These are phyloP conservation scores for Zea luxurians DNA, from an alignment of 176 grass and related monocot species.

Conservation along the genomic window DNA sequence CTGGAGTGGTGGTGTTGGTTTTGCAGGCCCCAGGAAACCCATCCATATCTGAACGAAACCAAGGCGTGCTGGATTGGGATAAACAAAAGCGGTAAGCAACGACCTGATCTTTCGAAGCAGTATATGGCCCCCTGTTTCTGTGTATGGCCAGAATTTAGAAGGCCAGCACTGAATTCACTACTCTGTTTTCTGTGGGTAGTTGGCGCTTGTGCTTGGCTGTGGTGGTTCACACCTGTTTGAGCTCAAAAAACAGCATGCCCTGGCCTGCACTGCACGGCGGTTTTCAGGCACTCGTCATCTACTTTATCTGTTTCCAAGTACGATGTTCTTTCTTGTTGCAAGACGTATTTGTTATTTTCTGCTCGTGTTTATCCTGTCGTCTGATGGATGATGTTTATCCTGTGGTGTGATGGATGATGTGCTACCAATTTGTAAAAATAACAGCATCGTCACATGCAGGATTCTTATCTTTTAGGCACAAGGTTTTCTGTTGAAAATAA, in stretches of 20 bases:
- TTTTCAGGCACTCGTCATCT: slow-evolving; percentile 34
- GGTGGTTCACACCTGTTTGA: slow-evolving; percentile 38
- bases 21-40: neutral
- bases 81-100: slow-evolving; percentile 36
- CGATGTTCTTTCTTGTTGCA: neutral
- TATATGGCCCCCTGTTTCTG: slow-evolving; percentile 7
- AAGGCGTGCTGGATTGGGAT: slow-evolving; percentile 18
- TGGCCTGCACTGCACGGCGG: neutral
- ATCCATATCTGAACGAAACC: slow-evolving; percentile 23
- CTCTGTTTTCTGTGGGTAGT: slow-evolving; percentile 31
- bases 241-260: neutral
- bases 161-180: slow-evolving; percentile 20
- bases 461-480: neutral
- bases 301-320: slow-evolving; percentile 25
- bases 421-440: slow-evolving; percentile 14
- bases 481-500: neutral
- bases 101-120: slow-evolving; percentile 37
- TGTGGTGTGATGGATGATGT: neutral
- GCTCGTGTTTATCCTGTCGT: slow-evolving; percentile 13
- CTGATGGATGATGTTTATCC: neutral
- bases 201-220: slow-evolving; percentile 28
- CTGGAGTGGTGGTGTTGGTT: neutral
- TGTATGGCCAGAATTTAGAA: neutral
- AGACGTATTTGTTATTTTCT: neutral
- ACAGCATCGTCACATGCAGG: neutral